Conservation (phyloP, 495 filamentous ascomycete species). For the Penicillium tannophilum region DNA sequence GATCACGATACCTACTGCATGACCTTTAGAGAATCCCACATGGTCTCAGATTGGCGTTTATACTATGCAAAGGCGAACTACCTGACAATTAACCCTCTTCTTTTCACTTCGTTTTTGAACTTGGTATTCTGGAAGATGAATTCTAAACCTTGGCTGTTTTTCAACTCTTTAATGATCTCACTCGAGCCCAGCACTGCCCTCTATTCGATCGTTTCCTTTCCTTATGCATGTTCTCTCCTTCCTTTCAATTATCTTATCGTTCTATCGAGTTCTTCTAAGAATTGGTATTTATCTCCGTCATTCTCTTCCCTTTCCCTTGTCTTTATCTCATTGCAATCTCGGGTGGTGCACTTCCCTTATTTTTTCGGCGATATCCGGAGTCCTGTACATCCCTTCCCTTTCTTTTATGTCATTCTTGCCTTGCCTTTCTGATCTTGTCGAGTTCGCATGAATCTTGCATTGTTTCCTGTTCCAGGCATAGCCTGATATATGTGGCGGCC, state of each 20-base stretch:
- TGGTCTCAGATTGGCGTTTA: slow-evolving; percentile 49
- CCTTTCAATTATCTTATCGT: background rate
- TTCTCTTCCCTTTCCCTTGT: slow-evolving; percentile 19
- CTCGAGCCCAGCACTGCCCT: background rate
- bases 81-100: slow-evolving; percentile 23
- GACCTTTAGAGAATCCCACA: slow-evolving; percentile 44
- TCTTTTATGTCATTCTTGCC: slow-evolving; percentile 3
- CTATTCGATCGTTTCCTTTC: slow-evolving; percentile 15
- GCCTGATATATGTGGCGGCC: slow-evolving; percentile 4
- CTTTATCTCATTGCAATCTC: slow-evolving; percentile 21
- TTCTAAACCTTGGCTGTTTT: slow-evolving; percentile 8
- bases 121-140: slow-evolving; percentile 13
- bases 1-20: slow-evolving; percentile 53
- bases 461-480: slow-evolving; percentile 2
- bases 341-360: slow-evolving; percentile 19
- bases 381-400: slow-evolving; percentile 25
- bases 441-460: slow-evolving; percentile 11
- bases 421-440: slow-evolving; percentile 3
- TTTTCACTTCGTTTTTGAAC: slow-evolving; percentile 17
- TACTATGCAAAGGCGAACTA: slow-evolving; percentile 41
- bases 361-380: slow-evolving; percentile 20
- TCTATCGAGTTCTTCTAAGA: background rate
- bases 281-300: slow-evolving; percentile 5
- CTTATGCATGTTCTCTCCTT: background rate
- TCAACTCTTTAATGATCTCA: slow-evolving; percentile 11